Base-by-base conservation (phyloP, 441 rosid genomes). In the Pelargonium australe region DNA sequence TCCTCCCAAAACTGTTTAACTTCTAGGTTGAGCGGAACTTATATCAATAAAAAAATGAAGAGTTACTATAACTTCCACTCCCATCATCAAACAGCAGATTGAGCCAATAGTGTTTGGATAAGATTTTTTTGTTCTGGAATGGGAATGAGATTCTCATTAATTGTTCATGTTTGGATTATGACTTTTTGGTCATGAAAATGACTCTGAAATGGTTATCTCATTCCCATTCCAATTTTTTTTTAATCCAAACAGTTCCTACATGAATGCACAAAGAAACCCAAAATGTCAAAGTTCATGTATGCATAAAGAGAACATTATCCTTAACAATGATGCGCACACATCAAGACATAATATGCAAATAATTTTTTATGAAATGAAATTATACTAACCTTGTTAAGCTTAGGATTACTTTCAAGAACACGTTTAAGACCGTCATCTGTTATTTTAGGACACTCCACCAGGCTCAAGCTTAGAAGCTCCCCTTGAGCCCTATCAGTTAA, bases 401-500 rank as follows among this genome's bases (percentile, higher is more conserved):
- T 86, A 4, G 87, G 88, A 80, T 89, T 91, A 55, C 70, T 82
- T 69, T 85, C 85, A 70, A 94, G 82, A 58, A 88, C 92, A 3
- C 55, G 72, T 70, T 77, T 87, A 73, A 94, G 80, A 66, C 86
- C 87, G 67, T 83, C 86, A 76, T 89, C 93, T 58, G 95, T 88
- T 68, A 94, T 82, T 85, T 81, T 82, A 17, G 86, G 69, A 73
- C 98, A 91, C 64, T 86, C 91, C 31, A 89, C 85, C 69, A 94
- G 85, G 84, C 88, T 91, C 84, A 94, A 80, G 81, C 88, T 86
- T 67, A 79, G 90, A 83, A 94, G 77, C 71, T 79, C 80, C 13
- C 96, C 94, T 76, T 84, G 92, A 72, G 96, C 93, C 79, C 89
- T 84, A 55, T 79, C 74, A 63, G 90, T 77, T 72, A 91, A 70